Conservation (phyloP, 2,329 filamentous ascomycete species). For the Clarireedia hainanense region DNA sequence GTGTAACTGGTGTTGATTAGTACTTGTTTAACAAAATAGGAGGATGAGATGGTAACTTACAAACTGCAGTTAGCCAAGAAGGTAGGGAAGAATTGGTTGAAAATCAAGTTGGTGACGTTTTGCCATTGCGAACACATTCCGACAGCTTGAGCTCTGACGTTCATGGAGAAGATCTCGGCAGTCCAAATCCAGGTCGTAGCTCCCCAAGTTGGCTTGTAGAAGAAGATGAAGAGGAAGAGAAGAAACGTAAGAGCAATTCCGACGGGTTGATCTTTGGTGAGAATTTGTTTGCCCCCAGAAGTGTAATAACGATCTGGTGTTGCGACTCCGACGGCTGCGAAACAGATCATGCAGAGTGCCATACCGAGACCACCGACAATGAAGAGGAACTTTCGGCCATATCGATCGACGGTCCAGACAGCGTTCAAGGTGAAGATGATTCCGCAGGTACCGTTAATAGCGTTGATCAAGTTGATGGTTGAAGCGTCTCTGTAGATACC, state of each 20-base stretch:
- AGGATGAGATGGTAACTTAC: constrained; percentile 8
- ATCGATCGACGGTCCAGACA: constrained; percentile 65
- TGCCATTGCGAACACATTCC: constrained; percentile 56
- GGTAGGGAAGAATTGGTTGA: constrained; percentile 63
- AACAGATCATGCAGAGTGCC: constrained; percentile 62
- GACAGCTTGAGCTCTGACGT: constrained; percentile 63
- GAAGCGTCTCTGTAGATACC: constrained; percentile 53
- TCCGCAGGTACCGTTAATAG: constrained; percentile 63
- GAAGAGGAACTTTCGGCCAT: constrained; percentile 61
- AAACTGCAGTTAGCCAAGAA: constrained; percentile 51
- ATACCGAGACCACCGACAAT: constrained; percentile 62
- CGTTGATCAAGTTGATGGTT: constrained; percentile 65
- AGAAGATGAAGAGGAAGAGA: constrained; percentile 59
- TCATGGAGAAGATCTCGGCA: constrained; percentile 62
- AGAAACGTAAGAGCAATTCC: constrained; percentile 63
- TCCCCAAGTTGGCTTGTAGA: constrained; percentile 65
- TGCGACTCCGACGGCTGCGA: constrained; percentile 47
- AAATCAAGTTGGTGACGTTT: constrained; percentile 58
- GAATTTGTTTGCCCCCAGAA: constrained; percentile 32
- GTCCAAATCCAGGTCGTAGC: constrained; percentile 68
- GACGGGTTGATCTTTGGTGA: constrained; percentile 49
- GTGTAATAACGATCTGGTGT: constrained; percentile 36
- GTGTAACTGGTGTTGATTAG: constrained; percentile 14
- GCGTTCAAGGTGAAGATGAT: constrained; percentile 68
- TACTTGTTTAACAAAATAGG: neutral